These are phyloP conservation scores for Suillus subaureus DNA, from an alignment of 768 basidiomycete genomes.

Conservation along the genomic window DNA sequence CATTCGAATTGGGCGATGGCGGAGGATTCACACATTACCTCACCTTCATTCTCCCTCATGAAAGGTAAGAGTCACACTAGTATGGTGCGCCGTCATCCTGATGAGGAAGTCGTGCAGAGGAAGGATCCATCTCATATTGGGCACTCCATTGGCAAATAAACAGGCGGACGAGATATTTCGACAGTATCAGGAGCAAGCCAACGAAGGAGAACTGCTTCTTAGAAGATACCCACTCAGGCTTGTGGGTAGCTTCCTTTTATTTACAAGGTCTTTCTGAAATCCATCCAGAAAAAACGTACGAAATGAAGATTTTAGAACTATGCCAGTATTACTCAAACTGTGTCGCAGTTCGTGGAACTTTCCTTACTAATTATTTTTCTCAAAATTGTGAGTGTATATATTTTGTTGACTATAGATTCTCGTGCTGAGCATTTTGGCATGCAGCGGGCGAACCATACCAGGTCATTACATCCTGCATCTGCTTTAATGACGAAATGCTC, in stretches of 20 bases:
- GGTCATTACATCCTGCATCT: constrained; percentile 34
- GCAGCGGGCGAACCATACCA: constrained; percentile 82
- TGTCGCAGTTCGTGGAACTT: constrained; percentile 59
- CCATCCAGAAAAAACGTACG: constrained; percentile 68
- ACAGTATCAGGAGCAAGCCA: constrained; percentile 69
- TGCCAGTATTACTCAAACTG: constrained; percentile 8
- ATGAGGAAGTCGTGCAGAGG: constrained; percentile 42
- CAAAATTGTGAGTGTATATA: constrained; percentile 66
- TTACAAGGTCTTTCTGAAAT: constrained; percentile 15
- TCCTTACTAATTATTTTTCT: constrained; percentile 83
- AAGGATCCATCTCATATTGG: constrained; percentile 58
- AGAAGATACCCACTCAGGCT: constrained; percentile 71
- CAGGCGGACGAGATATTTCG: constrained; percentile 59
- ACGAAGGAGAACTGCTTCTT: constrained; percentile 56
- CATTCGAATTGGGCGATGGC: constrained; percentile 20
- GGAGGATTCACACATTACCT: constrained; percentile 36
- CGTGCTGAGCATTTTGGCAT: constrained; percentile 7
- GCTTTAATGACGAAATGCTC: constrained; percentile 13
- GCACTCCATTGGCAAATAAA: constrained; percentile 38
- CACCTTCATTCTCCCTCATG: constrained; percentile 52
- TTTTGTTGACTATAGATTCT: background rate
- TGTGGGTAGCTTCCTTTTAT: constrained; percentile 41
- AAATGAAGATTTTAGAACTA: background rate
- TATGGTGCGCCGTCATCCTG: background rate
- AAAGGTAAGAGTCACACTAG: constrained; percentile 36